phyloP scores from a whole-genome alignment of 2,329 filamentous ascomycete species.

The Blumeria hordei region DNA sequence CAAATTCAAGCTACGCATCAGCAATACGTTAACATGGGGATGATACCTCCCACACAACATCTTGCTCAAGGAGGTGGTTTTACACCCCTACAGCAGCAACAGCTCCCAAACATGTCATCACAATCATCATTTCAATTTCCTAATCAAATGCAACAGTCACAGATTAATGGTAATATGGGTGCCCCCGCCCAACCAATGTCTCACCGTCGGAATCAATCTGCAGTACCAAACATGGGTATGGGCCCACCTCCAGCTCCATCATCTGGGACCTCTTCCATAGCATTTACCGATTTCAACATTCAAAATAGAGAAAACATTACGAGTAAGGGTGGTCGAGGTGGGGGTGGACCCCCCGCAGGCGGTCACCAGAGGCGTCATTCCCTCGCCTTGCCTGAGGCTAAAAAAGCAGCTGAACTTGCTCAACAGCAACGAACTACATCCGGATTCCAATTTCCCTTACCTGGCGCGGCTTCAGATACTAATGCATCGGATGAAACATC shows the following conservation, averaged over 20 bases:
- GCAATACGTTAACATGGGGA: slow-evolving; percentile 93
- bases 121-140: slow-evolving; percentile 81
- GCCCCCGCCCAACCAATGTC: slow-evolving; percentile 54
- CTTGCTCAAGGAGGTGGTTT: slow-evolving; percentile 47
- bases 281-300: slow-evolving; percentile 64
- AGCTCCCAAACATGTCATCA: slow-evolving; percentile 54
- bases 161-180: slow-evolving; percentile 51
- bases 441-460: slow-evolving; percentile 81
- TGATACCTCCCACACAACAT: slow-evolving; percentile 68
- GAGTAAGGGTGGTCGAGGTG: slow-evolving; percentile 44
- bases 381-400: slow-evolving; percentile 78
- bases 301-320: slow-evolving; percentile 36
- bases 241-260: slow-evolving; percentile 79
- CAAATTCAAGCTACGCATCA: slow-evolving; percentile 91
- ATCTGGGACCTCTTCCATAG: slow-evolving; percentile 60
- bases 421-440: slow-evolving; percentile 91
- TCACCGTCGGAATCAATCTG: slow-evolving; percentile 95
- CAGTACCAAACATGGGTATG: slow-evolving; percentile 77
- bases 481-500: slow-evolving; percentile 11
- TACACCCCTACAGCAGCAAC: slow-evolving; percentile 59
- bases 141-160: slow-evolving; percentile 47
- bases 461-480: slow-evolving; percentile 27
- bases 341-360: slow-evolving; percentile 39
- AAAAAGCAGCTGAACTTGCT: slow-evolving; percentile 87
- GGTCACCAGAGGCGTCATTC: slow-evolving; percentile 91